These are phyloP conservation scores for Sisymbrium irio DNA, from an alignment of 345 rosid genomes.

Conservation along the genomic window DNA sequence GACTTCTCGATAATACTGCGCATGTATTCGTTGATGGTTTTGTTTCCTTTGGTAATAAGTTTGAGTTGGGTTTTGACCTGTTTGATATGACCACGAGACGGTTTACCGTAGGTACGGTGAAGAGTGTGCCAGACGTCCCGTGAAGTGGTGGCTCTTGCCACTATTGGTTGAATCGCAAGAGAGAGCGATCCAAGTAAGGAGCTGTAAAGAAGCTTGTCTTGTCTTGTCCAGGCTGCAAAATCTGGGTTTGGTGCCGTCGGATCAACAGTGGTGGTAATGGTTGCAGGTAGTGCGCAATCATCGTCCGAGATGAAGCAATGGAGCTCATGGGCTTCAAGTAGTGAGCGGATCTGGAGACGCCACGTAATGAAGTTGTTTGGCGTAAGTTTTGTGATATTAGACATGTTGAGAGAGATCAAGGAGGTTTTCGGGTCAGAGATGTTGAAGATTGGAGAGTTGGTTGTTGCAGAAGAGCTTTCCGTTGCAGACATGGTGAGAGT, in stretches of 20 bases:
- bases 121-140: background rate
- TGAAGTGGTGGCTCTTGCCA: background rate
- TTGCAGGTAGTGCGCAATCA: too few species aligned
- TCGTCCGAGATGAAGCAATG: too few species aligned
- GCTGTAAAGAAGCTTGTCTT: background rate
- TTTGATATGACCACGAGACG: background rate
- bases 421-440: too few species aligned
- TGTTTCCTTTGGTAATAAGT: background rate
- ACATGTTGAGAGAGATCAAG: background rate
- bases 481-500: too few species aligned
- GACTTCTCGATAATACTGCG: background rate
- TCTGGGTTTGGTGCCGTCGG: background rate
- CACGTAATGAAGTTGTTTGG: background rate
- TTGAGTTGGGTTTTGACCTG: background rate
- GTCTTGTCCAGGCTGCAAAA: background rate
- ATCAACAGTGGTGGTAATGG: background rate
- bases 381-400: background rate
- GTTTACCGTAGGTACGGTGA: background rate
- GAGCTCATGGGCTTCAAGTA: too few species aligned
- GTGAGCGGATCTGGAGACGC: background rate
- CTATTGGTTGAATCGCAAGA: background rate
- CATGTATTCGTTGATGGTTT: background rate
- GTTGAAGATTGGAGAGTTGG: too few species aligned
- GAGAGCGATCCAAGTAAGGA: background rate
- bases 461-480: background rate